Evolutionary conservation across 169 alveolate species (phyloP), one percentile per base, ranked within the genome.

Genomic region (Cryptosporidium felis): DNA sequence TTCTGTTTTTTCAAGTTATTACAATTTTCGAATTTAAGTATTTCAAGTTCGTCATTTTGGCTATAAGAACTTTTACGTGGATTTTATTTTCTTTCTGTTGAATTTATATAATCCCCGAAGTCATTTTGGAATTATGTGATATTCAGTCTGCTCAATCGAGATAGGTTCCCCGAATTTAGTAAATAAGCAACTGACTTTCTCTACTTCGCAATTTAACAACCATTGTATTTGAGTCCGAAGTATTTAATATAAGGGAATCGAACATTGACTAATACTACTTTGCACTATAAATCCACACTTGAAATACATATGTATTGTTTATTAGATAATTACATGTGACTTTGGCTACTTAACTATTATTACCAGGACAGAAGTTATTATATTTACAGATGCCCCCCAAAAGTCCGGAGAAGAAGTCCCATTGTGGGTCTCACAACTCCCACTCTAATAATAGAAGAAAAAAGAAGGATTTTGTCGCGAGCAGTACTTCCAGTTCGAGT

Each of bases 121-220:
- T n/a, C n/a, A n/a, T n/a, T n/a, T 56, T 30, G 63, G 63, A 56
- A 56, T 56, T 56, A 56, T 56, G 63, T 56, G 63, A 56, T 56
- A 56, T 56, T 42, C 18, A 56, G 12, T 26, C 16, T 28, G 23
- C 45, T 56, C 32, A 30, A 56, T 16, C 36, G 32, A 56, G 18
- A 18, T 23, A 12, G 36, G 23, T 8, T 56, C 2, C 23, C 44
- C 38, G 5, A 28, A 56, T 28, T 23, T 10, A 6, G 49, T 12
- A 12, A 41, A 41, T 41, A 41, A n/a, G n/a, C n/a, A n/a, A n/a
- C n/a, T n/a, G n/a, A n/a, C n/a, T n/a, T n/a, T n/a, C n/a, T n/a
- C n/a, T n/a, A n/a, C n/a, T n/a, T n/a, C n/a, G n/a, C n/a, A n/a
- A n/a, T n/a, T n/a, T n/a, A n/a, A n/a, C n/a, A n/a, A n/a, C n/a